phyloP scores from a whole-genome alignment of 352 stramenopile genomes.

The Hyaloperonospora arabidopsidis region DNA sequence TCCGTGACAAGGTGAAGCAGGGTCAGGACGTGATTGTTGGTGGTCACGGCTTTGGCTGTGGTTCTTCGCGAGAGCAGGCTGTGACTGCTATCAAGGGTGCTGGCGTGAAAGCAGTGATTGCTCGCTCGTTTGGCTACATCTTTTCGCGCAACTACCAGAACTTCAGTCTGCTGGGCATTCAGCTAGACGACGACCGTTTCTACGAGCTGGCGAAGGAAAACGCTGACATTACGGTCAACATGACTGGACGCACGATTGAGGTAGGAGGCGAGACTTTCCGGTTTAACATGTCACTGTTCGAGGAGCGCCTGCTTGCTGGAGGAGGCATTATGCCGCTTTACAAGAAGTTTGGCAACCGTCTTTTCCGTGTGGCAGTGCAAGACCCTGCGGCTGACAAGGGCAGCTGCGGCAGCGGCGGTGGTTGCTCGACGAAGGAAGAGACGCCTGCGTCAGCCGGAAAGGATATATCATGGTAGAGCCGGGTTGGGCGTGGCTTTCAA shows the following conservation, averaged over 20 bases:
- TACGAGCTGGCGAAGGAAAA: slow-evolving; percentile 76
- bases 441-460: slow-evolving; percentile 26
- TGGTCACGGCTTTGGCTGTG: slow-evolving; percentile 75
- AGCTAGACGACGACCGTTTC: slow-evolving; percentile 70
- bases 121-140: slow-evolving; percentile 82
- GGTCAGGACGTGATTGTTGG: slow-evolving; percentile 73
- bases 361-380: slow-evolving; percentile 80
- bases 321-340: slow-evolving; percentile 84
- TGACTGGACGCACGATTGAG: slow-evolving; percentile 75
- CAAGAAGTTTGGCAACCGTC: slow-evolving; percentile 78
- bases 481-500: too few species aligned
- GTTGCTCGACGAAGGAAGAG: slow-evolving; percentile 35
- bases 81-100: slow-evolving; percentile 77
- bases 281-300: slow-evolving; percentile 85
- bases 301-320: slow-evolving; percentile 70
- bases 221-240: slow-evolving; percentile 70
- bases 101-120: slow-evolving; percentile 74
- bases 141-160: slow-evolving; percentile 86
- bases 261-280: slow-evolving; percentile 65
- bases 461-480: slow-evolving; percentile 56
- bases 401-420: slow-evolving; percentile 32
- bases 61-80: slow-evolving; percentile 78
- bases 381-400: slow-evolving; percentile 37
- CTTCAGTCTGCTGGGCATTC: slow-evolving; percentile 76
- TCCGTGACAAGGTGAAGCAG: slow-evolving; percentile 66